Evolutionary conservation across 2,329 filamentous ascomycete genomes (phyloP), one percentile per base, ranked within the genome.

Genomic region (Monilinia laxa): DNA sequence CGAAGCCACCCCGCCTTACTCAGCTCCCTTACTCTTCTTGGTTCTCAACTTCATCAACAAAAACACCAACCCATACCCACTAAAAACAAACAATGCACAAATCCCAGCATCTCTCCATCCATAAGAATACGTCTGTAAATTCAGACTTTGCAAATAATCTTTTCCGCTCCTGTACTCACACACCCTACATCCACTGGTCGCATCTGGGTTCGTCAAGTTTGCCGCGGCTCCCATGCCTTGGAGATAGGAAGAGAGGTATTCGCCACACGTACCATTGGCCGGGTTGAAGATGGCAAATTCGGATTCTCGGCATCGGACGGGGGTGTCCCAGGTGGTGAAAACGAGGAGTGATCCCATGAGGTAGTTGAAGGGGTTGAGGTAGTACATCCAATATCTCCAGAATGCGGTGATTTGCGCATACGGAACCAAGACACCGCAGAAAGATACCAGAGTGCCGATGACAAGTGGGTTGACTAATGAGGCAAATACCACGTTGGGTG

Each of bases 341-440:
- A 80, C 79, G 7, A 87, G 76, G 77, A 88, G 80, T 40, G 79
- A 79, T 5, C 83, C 82, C 76, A 87, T 84, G 4, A 88, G 77
- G 67, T 87, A 88, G 77, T 84, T 86, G 79, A 87, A 87, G 0
- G 85, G 85, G 71, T 87, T 84, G 20, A 86, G 73, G 63, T 80
- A 87, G 77, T 87, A 87, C 6, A 81, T 74, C 73, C 70, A 73
- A 63, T 73, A 72, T 52, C 69, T 79, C 90, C 90, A 93, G 77
- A 92, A 92, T 0, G 76, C 71, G 11, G 86, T 84, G 28, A 93
- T 72, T 70, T 88, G 89, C 85, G 0, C 82, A 81, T 88, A 91
- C 0, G 90, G 89, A 0, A 92, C 90, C 6, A 92, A 80, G 1
- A 93, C 88, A 69, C 90, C 90, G 71, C 89, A 92, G 79, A 93